Evolutionary conservation across 805 yeast genomes (phyloP).

Genomic region (Saturnispora gosingensis): DNA sequence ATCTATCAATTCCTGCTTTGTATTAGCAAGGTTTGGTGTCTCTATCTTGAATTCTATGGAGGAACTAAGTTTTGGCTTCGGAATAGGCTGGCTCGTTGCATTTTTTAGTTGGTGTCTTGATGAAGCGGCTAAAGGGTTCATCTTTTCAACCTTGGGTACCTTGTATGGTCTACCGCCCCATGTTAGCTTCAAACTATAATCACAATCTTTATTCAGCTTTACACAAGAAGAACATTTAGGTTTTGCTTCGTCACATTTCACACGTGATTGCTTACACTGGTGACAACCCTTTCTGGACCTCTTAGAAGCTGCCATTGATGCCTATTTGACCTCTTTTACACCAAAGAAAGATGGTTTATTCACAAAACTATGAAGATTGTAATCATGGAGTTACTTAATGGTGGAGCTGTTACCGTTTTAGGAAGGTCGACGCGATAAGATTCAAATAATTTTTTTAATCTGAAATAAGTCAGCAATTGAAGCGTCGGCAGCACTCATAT

Average conservation of each 20-base stretch:
- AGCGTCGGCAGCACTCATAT: too few relatives aligned
- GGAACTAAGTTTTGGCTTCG: neutral
- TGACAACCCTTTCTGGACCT: constrained; percentile 45
- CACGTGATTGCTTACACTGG: constrained; percentile 49
- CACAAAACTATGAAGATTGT: neutral
- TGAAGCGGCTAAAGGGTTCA: constrained; percentile 19
- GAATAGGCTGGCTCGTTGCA: neutral
- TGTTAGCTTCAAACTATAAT: constrained; percentile 50
- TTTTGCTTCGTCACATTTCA: constrained; percentile 61
- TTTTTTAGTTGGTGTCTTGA: neutral
- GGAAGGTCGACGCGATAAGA: neutral
- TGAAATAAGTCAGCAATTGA: neutral
- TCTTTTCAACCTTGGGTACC: constrained; percentile 29
- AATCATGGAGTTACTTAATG: neutral
- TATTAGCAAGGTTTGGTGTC: constrained; percentile 5
- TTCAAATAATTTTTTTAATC: too few relatives aligned
- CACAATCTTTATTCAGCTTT: constrained; percentile 41
- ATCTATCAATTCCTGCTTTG: neutral
- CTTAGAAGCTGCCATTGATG: constrained; percentile 4
- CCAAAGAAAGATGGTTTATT: neutral
- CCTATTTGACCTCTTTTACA: neutral
- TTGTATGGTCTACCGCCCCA: constrained; percentile 74
- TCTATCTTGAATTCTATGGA: constrained; percentile 12
- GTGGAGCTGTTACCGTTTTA: neutral
- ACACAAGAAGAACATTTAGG: constrained; percentile 54